These are phyloP conservation scores for Sclerotinia borealis DNA, from an alignment of 2,329 filamentous ascomycete species.

Conservation along the genomic window DNA sequence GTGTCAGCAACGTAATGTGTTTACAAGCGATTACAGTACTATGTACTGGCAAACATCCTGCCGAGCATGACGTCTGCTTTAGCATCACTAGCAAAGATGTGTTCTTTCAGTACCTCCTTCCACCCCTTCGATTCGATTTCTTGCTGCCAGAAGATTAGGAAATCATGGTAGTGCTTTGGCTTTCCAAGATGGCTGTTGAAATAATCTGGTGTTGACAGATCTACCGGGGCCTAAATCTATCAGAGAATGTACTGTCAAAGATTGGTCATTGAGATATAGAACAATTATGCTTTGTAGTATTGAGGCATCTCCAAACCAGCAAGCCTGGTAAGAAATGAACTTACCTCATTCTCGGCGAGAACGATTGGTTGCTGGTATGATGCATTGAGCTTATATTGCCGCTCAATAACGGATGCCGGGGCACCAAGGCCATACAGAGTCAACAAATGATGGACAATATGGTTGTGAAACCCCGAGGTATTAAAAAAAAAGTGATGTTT, in stretches of 20 bases:
- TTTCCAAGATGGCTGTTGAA: slow-evolving; percentile 58
- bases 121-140: slow-evolving; percentile 64
- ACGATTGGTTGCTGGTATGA: slow-evolving; percentile 57
- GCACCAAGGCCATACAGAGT: slow-evolving; percentile 73
- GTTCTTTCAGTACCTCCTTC: slow-evolving; percentile 55
- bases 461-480: slow-evolving; percentile 68
- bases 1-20: not conserved
- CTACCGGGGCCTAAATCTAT: slow-evolving; percentile 35
- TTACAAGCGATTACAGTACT: not conserved
- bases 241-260: slow-evolving; percentile 30
- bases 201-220: slow-evolving; percentile 41
- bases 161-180: slow-evolving; percentile 62
- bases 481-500: slow-evolving; percentile 80
- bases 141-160: slow-evolving; percentile 67
- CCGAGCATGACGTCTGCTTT: slow-evolving; percentile 62
- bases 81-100: slow-evolving; percentile 62
- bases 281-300: not conserved
- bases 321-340: not conserved
- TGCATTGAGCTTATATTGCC: slow-evolving; percentile 58
- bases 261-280: not conserved
- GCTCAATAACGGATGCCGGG: slow-evolving; percentile 49
- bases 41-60: slow-evolving; percentile 58
- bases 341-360: slow-evolving; percentile 37
- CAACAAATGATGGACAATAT: slow-evolving; percentile 73
- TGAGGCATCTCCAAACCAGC: not conserved